Base-by-base conservation (phyloP, 257 asterid genomes). In the Salvia hispanica region DNA sequence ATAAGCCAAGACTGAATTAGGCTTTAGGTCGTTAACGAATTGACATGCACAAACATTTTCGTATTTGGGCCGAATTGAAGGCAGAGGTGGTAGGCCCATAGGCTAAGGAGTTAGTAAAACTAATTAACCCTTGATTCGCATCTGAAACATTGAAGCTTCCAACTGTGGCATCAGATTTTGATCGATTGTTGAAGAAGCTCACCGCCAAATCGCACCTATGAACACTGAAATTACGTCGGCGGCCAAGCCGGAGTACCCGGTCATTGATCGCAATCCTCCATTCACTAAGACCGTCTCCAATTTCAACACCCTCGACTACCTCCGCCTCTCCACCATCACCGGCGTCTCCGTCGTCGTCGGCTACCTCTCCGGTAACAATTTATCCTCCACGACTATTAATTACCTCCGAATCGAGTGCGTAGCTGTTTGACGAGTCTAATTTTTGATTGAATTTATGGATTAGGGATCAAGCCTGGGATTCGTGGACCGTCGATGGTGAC, bases 401-500 rank as follows among this genome's bases (percentile, higher is more conserved):
- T 25, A 2, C 47, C 62, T 25, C n/a, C 16, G 21, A 33, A 46
- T 6, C 2, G 7, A 46, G 14, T 47, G 56, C 64, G 11, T 67
- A 3, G 4, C 56, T 48, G 13, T 48, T 61, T 48, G 54, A 18
- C 58, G 64, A 44, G n/a, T 42, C 16, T 37, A 0, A 33, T 5
- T 6, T 18, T 0, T 37, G 46, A 46, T 56, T 36, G 40, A 21
- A 12, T 44, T 12, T 25, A 6, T 62, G 44, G 63, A 56, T 53
- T 79, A 90, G 98, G 98, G 65, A 86, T 86, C 21, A 90, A 84
- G 85, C 97, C 99, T 15, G 97, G 99, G 62, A 88, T 93, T 31
- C 80, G 77, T 83, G 99, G 99, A 31, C 99, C 97, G 6, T 93
- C 97, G 36, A 93, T 93, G 99, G 99, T 93, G 77, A 93, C 99